Base-by-base conservation (phyloP, 2,329 filamentous ascomycete species). In the Neonectria magnoliae region DNA sequence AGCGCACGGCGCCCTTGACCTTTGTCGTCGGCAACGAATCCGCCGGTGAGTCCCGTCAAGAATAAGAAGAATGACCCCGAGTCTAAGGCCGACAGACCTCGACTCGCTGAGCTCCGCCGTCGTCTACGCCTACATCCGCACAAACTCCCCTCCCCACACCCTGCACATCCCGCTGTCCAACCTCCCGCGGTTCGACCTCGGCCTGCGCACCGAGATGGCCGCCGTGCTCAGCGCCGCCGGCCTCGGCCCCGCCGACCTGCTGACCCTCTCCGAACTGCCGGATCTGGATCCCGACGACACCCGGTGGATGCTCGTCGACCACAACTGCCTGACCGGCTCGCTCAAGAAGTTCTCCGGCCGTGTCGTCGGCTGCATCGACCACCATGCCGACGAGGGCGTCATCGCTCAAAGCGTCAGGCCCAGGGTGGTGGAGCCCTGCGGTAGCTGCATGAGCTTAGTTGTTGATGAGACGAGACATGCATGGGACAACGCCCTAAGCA, bases 61-160 rank as follows among this genome's bases (percentile, higher is more conserved):
- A 31, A 31, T 2, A 25, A 31, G 25, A 33, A 33, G 9, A 36
- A n/a, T 10, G 0, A 6, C 11, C 11, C 38, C 63, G 36, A 65
- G 18, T 36, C 2, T 6, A 13, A 13, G 22, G 6, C 13, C 8
- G 2, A 63, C 38, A 92, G 93, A 96, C 71, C 89, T 96, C 59
- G 93, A 96, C 80, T 94, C 92, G 2, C 86, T 96, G 70, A 92
- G 91, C 77, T 91, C 88, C 29, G 88, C 92, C 27, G 80, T 96
- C 18, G 79, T 94, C 27, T 88, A 91, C 64, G 91, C 93, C 61
- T 96, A 94, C 78, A 81, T 95, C 41, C 87, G 88, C 68, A 91
- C 88, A 36, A 85, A 89, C 74, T 76, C 84, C 5, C 80, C 86
- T 4, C 82, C 82, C 13, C 81, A 84, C 61, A 80, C 78, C 54